These are phyloP conservation scores for sorghum (Sorghum bicolor) DNA, from an alignment of 176 grass and related monocot species.

Conservation along the genomic window Sorghum_bicolor_NCBIv3 NC_012870.2:1343001-1343500, in stretches of 20 bases:
- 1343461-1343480: constrained; percentile 22
- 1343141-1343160: neutral
- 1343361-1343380: neutral
- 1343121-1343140: neutral
- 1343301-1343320: neutral
- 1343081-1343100: neutral
- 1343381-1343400: neutral
- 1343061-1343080: neutral
- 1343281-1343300: neutral
- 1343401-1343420: neutral
- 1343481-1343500: constrained; percentile 12
- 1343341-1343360: neutral
- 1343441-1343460: constrained; percentile 29
- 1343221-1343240: neutral
- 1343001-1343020: neutral
- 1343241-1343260: neutral
- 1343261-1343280: neutral
- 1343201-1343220: neutral
- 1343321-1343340: neutral
- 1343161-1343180: neutral
- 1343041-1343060: neutral
- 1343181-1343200: too few relatives aligned
- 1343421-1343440: neutral
- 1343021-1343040: neutral
- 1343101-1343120: neutral